phyloP scores from a whole-genome alignment of 2,329 filamentous ascomycete genomes.

The Magnaporthiopsis incrustans region DNA sequence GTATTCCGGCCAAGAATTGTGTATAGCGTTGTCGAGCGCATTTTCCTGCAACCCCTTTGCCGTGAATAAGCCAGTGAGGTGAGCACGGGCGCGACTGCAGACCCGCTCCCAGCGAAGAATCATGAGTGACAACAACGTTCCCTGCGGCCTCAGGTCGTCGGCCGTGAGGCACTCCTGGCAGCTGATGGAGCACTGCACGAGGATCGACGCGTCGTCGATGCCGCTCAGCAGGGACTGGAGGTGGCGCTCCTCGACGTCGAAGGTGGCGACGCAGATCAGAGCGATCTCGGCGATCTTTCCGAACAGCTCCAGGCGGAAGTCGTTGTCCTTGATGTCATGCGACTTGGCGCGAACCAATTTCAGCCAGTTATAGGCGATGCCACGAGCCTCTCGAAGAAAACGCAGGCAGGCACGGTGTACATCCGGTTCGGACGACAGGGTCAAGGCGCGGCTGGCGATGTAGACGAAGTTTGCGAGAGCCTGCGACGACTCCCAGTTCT shows the following conservation, averaged over 20 bases:
- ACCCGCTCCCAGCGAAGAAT: slow-evolving; percentile 19
- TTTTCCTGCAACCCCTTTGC: slow-evolving; percentile 9
- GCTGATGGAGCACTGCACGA: slow-evolving; percentile 28
- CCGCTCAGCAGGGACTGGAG: slow-evolving; percentile 20
- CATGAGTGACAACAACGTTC: slow-evolving; percentile 13
- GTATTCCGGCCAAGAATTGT: slow-evolving; percentile 20
- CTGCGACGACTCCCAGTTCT: slow-evolving; percentile 42
- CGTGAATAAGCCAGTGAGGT: slow-evolving; percentile 11
- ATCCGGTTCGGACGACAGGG: slow-evolving; percentile 20
- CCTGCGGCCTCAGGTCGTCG: background rate
- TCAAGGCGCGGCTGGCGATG: slow-evolving; percentile 34
- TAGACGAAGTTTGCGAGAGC: slow-evolving; percentile 22
- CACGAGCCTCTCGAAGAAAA: slow-evolving; percentile 24
- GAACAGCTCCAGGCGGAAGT: slow-evolving; percentile 22
- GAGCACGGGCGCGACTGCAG: slow-evolving; percentile 12
- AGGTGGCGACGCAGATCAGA: slow-evolving; percentile 34
- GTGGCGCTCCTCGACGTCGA: slow-evolving; percentile 29
- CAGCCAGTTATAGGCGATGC: slow-evolving; percentile 31
- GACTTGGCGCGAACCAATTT: slow-evolving; percentile 21
- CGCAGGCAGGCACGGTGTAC: slow-evolving; percentile 20
- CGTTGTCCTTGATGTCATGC: slow-evolving; percentile 14
- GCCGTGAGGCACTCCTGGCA: slow-evolving; percentile 23
- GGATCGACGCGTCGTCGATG: slow-evolving; percentile 20
- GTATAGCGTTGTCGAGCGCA: slow-evolving; percentile 20
- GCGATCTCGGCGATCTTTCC: slow-evolving; percentile 28